These are phyloP conservation scores for Arachis hypogaea DNA, from an alignment of 306 rosid genomes.

Conservation along the genomic window DNA sequence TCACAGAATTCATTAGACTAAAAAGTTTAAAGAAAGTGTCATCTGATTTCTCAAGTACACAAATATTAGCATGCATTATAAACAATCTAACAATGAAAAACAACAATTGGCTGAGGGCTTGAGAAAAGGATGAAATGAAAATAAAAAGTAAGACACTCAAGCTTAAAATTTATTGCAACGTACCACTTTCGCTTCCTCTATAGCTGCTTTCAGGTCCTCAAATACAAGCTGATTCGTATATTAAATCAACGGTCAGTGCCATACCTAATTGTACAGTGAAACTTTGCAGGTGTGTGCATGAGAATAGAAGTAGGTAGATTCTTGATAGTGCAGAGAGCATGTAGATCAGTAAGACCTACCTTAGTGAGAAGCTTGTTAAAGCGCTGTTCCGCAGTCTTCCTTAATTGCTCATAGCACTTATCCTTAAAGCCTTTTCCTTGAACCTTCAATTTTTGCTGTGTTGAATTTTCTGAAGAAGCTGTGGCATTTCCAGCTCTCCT, in stretches of 20 bases:
- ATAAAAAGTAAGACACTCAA: constrained; percentile 24
- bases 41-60: background rate
- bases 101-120: background rate
- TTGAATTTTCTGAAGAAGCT: constrained; percentile 69
- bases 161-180: constrained; percentile 14
- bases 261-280: constrained; percentile 5
- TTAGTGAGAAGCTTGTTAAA: constrained; percentile 83
- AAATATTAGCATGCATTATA: background rate
- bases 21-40: background rate
- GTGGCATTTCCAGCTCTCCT: constrained; percentile 61
- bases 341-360: constrained; percentile 49
- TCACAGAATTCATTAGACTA: background rate
- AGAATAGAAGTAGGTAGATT: background rate
- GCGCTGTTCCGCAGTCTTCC: constrained; percentile 87
- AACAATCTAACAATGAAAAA: background rate
- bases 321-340: background rate
- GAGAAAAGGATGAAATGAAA: background rate
- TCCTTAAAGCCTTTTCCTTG: constrained; percentile 93
- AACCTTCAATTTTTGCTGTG: constrained; percentile 77
- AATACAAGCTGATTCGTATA: constrained; percentile 72
- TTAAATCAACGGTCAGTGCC: constrained; percentile 42
- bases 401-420: constrained; percentile 88
- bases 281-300: constrained; percentile 6
- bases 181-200: constrained; percentile 91
- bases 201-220: constrained; percentile 86